Conservation (phyloP, 2,329 filamentous ascomycete genomes). For the Paraphaeosphaeria sporulosa region DNA sequence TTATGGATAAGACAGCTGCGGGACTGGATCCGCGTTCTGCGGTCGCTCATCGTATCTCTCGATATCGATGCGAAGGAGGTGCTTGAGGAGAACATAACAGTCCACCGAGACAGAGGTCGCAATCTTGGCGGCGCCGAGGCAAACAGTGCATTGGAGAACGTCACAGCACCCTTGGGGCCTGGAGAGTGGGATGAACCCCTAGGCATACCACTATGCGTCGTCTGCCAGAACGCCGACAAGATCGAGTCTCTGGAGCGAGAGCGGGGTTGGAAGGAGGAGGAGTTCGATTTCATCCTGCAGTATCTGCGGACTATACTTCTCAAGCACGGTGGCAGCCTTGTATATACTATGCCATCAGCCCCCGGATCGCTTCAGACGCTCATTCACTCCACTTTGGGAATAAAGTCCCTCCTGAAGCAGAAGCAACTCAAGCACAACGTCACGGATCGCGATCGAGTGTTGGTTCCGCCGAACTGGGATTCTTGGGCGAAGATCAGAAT, state of each 20-base stretch:
- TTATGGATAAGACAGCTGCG: slow-evolving; percentile 87
- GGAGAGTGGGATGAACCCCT: slow-evolving; percentile 94
- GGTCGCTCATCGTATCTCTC: slow-evolving; percentile 76
- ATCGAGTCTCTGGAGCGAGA: slow-evolving; percentile 91
- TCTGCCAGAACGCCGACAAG: slow-evolving; percentile 95
- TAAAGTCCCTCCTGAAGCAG: slow-evolving; percentile 75
- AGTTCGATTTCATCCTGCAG: slow-evolving; percentile 95
- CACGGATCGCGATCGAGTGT: slow-evolving; percentile 91
- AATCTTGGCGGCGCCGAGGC: slow-evolving; percentile 34
- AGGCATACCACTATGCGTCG: slow-evolving; percentile 86
- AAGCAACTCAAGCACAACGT: slow-evolving; percentile 70
- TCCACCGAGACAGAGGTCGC: slow-evolving; percentile 70
- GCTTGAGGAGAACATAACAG: slow-evolving; percentile 84
- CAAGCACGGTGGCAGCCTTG: slow-evolving; percentile 70
- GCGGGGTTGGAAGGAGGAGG: slow-evolving; percentile 91
- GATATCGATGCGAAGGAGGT: slow-evolving; percentile 79
- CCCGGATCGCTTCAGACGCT: slow-evolving; percentile 80
- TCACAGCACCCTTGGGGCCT: slow-evolving; percentile 77
- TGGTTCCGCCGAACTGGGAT: slow-evolving; percentile 97
- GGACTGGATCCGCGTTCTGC: slow-evolving; percentile 86
- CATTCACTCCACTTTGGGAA: slow-evolving; percentile 84
- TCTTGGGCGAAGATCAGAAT: slow-evolving; percentile 98
- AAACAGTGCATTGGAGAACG: slow-evolving; percentile 38
- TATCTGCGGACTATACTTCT: slow-evolving; percentile 88
- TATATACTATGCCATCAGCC: slow-evolving; percentile 58